These are phyloP conservation scores for Talaromyces verruculosus DNA, from an alignment of 2,329 filamentous ascomycete species.

Conservation along the genomic window DNA sequence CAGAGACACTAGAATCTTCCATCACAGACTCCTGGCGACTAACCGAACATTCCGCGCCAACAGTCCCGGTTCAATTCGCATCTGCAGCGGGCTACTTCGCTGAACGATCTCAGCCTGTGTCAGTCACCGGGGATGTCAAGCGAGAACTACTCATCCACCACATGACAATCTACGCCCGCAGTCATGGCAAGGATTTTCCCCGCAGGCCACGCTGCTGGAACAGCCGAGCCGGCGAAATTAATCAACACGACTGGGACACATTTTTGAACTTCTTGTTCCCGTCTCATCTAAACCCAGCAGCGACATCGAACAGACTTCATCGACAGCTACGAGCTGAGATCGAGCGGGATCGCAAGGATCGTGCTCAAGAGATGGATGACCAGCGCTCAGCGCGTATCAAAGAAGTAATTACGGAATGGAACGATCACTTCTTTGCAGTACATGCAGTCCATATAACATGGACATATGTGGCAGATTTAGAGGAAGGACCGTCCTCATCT, in stretches of 20 bases:
- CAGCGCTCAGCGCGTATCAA: conserved; percentile 40
- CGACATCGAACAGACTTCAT: conserved; percentile 38
- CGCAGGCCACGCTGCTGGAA: conserved; percentile 45
- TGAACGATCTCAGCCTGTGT: conserved; percentile 33
- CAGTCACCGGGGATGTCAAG: conserved; percentile 25
- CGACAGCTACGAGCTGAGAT: conserved; percentile 43
- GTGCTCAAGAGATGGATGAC: conserved; percentile 44
- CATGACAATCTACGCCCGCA: conserved; percentile 43
- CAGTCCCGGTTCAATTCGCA: conserved; percentile 34
- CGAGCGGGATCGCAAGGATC: conserved; percentile 43
- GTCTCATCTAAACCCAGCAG: conserved; percentile 38
- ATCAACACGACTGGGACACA: conserved; percentile 46
- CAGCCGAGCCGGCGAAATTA: conserved; percentile 34
- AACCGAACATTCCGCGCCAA: conserved; percentile 21
- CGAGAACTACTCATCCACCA: conserved; percentile 36
- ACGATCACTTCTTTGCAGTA: conserved; percentile 43
- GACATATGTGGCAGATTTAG: conserved; percentile 37
- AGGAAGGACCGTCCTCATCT: conserved; percentile 36
- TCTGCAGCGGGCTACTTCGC: conserved; percentile 42
- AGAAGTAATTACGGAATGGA: conserved; percentile 46
- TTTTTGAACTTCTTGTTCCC: conserved; percentile 47
- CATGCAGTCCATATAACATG: conserved; percentile 37
- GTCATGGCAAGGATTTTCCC: conserved; percentile 44
- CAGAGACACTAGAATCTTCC: background rate
- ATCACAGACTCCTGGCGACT: conserved; percentile 6